phyloP scores from a whole-genome alignment of 2,329 filamentous ascomycete genomes.

The Trichophyton benhamiae region DNA sequence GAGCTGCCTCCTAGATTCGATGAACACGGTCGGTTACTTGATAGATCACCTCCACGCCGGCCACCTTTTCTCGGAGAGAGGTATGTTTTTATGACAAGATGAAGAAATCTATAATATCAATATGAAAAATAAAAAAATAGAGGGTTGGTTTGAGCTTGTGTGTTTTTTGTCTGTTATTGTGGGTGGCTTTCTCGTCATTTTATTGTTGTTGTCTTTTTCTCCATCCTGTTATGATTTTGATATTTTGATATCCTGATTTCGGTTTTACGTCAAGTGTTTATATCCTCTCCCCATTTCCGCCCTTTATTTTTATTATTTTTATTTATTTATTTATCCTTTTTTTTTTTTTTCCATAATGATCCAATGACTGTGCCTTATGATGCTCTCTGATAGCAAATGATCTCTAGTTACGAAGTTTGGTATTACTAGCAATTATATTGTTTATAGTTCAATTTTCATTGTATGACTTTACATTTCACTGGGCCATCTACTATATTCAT shows the following conservation, averaged over 20 bases:
- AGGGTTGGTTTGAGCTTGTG: background rate
- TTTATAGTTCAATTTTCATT: background rate
- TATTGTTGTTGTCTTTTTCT: background rate
- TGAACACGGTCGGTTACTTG: conserved; percentile 16
- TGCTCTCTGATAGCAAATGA: too few relatives aligned
- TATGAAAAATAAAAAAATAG: background rate
- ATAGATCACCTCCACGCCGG: background rate
- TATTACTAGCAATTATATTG: too few relatives aligned
- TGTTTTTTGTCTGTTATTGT: background rate
- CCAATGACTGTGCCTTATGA: too few relatives aligned
- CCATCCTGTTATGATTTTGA: background rate
- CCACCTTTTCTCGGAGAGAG: background rate
- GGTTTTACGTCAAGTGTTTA: too few relatives aligned
- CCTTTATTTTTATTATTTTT: too few relatives aligned
- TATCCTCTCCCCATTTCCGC: too few relatives aligned
- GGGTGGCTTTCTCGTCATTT: background rate
- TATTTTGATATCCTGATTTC: background rate
- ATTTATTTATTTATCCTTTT: too few relatives aligned
- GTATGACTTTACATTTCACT: background rate
- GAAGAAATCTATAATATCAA: background rate
- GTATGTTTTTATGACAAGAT: background rate
- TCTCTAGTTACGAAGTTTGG: too few relatives aligned
- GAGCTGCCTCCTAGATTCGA: conserved; percentile 27
- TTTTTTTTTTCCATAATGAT: too few relatives aligned
- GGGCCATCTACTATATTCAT: background rate